Base-by-base conservation (phyloP, 768 basidiomycete genomes). In the Leucosporidium yakuticum region DNA sequence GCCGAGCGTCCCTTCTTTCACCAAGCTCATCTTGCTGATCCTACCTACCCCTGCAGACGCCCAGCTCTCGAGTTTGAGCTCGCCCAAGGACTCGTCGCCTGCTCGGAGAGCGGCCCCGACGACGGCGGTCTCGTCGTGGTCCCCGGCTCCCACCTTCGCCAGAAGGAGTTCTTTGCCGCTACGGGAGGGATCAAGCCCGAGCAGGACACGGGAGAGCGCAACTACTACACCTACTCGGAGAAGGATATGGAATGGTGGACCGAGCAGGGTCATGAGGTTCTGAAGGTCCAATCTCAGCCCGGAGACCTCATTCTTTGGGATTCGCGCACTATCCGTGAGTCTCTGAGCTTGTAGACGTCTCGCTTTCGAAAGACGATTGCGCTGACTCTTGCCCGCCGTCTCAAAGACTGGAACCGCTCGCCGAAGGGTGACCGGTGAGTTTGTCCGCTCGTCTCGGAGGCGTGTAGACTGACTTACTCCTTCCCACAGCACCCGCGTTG, bases 251-350 rank as follows among this genome's bases (percentile, higher is more conserved):
- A 74, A 54, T 79, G 78, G 78, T 71, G 75, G 29, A 54, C 65
- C n/a, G 75, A 74, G 31, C 69, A 70, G 23, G 78, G 77, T 19
- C 77, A 73, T 61, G 72, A 74, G 53, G 76, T 69, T 67, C 63
- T 73, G 60, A 79, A 79, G 65, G 74, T 78, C 23, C 62, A 66
- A 34, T 70, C 72, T 9, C 69, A 73, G 29, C 76, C 76, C 4
- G 78, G 78, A 32, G 78, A 77, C 57, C 66, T 79, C 27, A 70
- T 78, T 31, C 65, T 78, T 0, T 79, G 78, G 77, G 76, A 78
- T 75, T 54, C 51, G 51, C 65, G 65, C 0, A 61, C 60, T 14
- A 57, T 67, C 20, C 65, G 56, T 27, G 34, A 5, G 34, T 36
- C 6, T 12, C 12, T 12, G 34, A 6, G 5, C 34, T 36, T 36